A percentile compares a stretch with the other conserved stretches of the same genome.
These are phyloP conservation scores for Asterionellopsis glacialis DNA, from an alignment of 108 stramenopile species.

Conservation along the genomic window DNA sequence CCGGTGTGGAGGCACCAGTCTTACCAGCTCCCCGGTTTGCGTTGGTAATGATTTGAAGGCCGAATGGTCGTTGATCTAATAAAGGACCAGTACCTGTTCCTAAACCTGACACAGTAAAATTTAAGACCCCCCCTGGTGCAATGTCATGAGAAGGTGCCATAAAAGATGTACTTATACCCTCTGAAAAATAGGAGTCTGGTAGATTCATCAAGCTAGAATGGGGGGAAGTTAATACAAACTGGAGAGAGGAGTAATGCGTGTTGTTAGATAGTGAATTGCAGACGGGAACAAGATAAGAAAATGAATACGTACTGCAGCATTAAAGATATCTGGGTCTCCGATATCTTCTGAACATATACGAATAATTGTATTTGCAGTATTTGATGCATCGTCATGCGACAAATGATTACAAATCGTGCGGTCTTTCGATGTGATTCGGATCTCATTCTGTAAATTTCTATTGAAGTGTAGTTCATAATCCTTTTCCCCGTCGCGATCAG, in stretches of 20 bases:
- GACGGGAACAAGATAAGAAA: not conserved
- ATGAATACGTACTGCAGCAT: constrained; percentile 8
- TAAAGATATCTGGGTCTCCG: constrained; percentile 2
- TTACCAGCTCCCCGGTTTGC: constrained; percentile 6
- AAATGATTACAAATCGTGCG: constrained; percentile 12
- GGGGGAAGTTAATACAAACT: too few species aligned
- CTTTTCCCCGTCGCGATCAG: too few species aligned
- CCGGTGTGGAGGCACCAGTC: constrained; percentile 11
- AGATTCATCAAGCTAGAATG: not conserved
- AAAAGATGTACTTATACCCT: too few species aligned
- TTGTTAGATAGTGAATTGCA: too few species aligned
- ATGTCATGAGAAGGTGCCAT: constrained; percentile 5
- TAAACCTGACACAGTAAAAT: too few species aligned
- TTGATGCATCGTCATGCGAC: constrained; percentile 18
- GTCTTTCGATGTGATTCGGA: not conserved
- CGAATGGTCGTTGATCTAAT: constrained; percentile 4
- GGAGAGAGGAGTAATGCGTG: not conserved
- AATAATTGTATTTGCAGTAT: constrained; percentile 21
- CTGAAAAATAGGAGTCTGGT: too few species aligned
- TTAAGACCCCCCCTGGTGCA: not conserved
- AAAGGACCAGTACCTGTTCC: constrained; percentile 2
- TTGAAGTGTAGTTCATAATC: too few species aligned
- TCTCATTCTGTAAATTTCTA: not conserved
- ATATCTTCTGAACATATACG: constrained; percentile 26
- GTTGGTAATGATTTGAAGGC: constrained; percentile 14